These are phyloP conservation scores for Phytophthora pseudosyringae DNA, from an alignment of 352 stramenopile species.

Conservation along the genomic window DNA sequence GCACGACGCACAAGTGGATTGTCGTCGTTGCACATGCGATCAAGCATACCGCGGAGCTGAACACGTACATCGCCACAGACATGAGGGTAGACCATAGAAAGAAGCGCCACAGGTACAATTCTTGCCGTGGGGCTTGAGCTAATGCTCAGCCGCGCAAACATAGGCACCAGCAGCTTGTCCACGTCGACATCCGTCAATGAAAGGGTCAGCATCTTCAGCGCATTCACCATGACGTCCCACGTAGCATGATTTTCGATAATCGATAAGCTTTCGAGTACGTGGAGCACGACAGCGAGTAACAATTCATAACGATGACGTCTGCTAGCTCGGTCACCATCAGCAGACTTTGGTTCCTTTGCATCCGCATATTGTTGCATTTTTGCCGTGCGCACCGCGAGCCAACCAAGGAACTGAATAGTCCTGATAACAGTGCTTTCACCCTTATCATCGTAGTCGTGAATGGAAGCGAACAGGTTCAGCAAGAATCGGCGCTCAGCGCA, in stretches of 20 bases:
- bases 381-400: slow-evolving; percentile 74
- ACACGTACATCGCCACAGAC: slow-evolving; percentile 76
- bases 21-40: slow-evolving; percentile 88
- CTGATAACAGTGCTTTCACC: slow-evolving; percentile 85
- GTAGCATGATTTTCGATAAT: slow-evolving; percentile 92
- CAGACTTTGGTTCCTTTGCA: slow-evolving; percentile 31
- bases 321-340: slow-evolving; percentile 25
- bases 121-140: slow-evolving; percentile 84
- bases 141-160: slow-evolving; percentile 84
- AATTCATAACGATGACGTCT: slow-evolving; percentile 67
- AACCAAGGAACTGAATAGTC: slow-evolving; percentile 84
- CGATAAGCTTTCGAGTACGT: slow-evolving; percentile 86
- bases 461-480: slow-evolving; percentile 84
- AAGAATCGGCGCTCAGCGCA: slow-evolving; percentile 80
- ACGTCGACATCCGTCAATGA: slow-evolving; percentile 70
- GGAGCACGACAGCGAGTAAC: slow-evolving; percentile 75
- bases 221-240: slow-evolving; percentile 90
- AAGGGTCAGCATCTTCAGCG: slow-evolving; percentile 73
- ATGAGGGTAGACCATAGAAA: slow-evolving; percentile 80
- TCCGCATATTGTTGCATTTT: slow-evolving; percentile 65
- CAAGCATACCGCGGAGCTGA: slow-evolving; percentile 87
- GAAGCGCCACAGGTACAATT: slow-evolving; percentile 81
- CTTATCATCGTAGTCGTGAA: slow-evolving; percentile 90
- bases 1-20: slow-evolving; percentile 85
- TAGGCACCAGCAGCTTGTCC: slow-evolving; percentile 69